Percentiles rank a stretch among this genome's conserved stretches.
phyloP scores from a whole-genome alignment of 2,329 filamentous ascomycete genomes.

The Pseudocercospora crystallina region DNA sequence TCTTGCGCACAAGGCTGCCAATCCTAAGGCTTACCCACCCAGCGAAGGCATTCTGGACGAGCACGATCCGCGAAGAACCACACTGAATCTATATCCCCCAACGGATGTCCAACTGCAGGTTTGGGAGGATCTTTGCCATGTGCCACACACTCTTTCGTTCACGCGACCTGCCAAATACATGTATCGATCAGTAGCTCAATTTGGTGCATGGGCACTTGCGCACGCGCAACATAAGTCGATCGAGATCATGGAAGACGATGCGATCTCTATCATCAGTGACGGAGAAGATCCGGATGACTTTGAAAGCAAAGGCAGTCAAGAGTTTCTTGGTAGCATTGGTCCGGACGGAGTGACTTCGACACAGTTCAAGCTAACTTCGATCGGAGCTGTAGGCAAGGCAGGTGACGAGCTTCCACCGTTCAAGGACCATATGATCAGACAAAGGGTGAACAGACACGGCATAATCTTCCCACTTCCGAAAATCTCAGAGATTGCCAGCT shows the following conservation, averaged over 20 bases:
- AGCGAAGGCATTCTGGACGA: constrained; percentile 63
- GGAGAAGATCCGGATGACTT: constrained; percentile 31
- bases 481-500: constrained; percentile 62
- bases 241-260: constrained; percentile 77
- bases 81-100: constrained; percentile 67
- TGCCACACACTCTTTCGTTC: constrained; percentile 89
- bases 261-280: constrained; percentile 72
- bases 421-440: constrained; percentile 84
- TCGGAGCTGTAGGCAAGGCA: constrained; percentile 70
- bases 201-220: constrained; percentile 87
- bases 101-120: constrained; percentile 93
- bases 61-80: constrained; percentile 54
- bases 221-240: constrained; percentile 77
- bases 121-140: constrained; percentile 94
- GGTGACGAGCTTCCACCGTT: constrained; percentile 82
- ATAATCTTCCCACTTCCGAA: constrained; percentile 67
- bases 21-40: constrained; percentile 75
- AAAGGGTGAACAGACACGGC: constrained; percentile 78
- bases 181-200: constrained; percentile 89
- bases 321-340: constrained; percentile 19
- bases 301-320: constrained; percentile 16
- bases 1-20: constrained; percentile 88
- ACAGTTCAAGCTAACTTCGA: constrained; percentile 20
- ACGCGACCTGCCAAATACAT: constrained; percentile 95
- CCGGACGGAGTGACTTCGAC: constrained; percentile 26